These are phyloP conservation scores for Fusarium camptoceras DNA, from an alignment of 2,329 filamentous ascomycete genomes.

Conservation along the genomic window DNA sequence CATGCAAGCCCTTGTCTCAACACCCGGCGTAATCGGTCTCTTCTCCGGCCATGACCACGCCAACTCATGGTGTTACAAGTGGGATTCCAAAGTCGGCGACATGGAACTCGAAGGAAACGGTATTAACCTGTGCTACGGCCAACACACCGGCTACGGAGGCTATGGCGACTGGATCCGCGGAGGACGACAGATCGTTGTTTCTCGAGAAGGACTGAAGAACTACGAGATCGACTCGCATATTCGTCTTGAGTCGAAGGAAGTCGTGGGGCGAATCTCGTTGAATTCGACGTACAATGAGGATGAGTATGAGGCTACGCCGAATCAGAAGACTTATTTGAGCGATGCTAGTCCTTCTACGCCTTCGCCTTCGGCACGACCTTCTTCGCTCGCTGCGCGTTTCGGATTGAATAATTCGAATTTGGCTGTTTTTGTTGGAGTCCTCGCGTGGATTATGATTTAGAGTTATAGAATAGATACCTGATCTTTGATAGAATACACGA, in stretches of 20 bases:
- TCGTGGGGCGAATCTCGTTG: slow-evolving; percentile 64
- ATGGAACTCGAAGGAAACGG: slow-evolving; percentile 56
- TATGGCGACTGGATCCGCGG: slow-evolving; percentile 75
- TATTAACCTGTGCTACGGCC: slow-evolving; percentile 67
- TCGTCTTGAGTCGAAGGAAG: slow-evolving; percentile 65
- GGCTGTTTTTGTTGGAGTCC: neutral
- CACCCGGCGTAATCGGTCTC: slow-evolving; percentile 65
- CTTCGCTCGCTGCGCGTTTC: neutral
- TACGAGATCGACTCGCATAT: slow-evolving; percentile 69
- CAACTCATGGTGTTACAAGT: slow-evolving; percentile 68
- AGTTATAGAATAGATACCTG: neutral
- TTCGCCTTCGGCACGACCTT: neutral
- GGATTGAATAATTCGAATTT: neutral
- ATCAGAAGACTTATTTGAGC: slow-evolving; percentile 49
- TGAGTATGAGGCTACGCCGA: slow-evolving; percentile 60
- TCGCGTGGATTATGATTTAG: slow-evolving; percentile 13
- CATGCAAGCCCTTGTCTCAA: slow-evolving; percentile 69
- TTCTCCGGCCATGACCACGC: slow-evolving; percentile 77
- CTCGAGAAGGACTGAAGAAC: slow-evolving; percentile 54
- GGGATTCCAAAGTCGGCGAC: slow-evolving; percentile 63
- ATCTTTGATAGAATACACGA: neutral
- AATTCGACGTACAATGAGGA: slow-evolving; percentile 71
- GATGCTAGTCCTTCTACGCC: neutral
- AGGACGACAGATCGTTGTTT: slow-evolving; percentile 65
- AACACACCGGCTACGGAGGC: slow-evolving; percentile 77